Percentiles rank a stretch among this genome's conserved stretches.
phyloP scores from a whole-genome alignment of 1,284 basidiomycete genomes.

The Bjerkandera adusta region DNA sequence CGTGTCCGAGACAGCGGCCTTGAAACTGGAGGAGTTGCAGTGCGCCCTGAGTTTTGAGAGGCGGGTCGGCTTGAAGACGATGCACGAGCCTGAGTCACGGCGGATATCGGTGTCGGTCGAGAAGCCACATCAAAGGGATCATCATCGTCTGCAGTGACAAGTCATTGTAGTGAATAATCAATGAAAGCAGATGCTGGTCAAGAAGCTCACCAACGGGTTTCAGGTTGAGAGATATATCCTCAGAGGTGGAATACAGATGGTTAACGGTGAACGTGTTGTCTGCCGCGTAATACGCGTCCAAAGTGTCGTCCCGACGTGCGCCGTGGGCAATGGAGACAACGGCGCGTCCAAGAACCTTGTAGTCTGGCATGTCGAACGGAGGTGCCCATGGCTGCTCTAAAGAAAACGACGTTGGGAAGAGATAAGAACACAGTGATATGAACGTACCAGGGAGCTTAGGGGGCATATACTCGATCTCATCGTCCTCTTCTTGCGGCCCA shows the following conservation, averaged over 20 bases:
- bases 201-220: too few relatives aligned
- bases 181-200: too few relatives aligned
- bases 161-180: background rate
- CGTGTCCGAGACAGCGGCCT: background rate
- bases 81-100: background rate
- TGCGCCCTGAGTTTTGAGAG: background rate
- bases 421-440: background rate
- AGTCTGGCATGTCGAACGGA: conserved; percentile 34
- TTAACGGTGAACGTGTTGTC: too few relatives aligned
- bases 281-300: conserved; percentile 26
- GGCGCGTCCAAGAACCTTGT: conserved; percentile 25
- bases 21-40: background rate
- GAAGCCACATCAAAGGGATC: background rate
- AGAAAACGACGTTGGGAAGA: background rate
- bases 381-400: conserved; percentile 34
- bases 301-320: conserved; percentile 26
- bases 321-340: conserved; percentile 27
- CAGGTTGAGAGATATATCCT: too few relatives aligned
- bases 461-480: conserved; percentile 78
- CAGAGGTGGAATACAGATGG: too few relatives aligned
- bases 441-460: conserved; percentile 63
- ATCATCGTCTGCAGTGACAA: background rate
- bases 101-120: background rate
- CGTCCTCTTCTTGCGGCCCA: conserved; percentile 44
- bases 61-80: background rate